Percentiles rank a stretch among this genome's conserved stretches.
Evolutionary conservation across 73 alveolate genomes (phyloP).

Genomic region (Durusdinium trenchii): DNA sequence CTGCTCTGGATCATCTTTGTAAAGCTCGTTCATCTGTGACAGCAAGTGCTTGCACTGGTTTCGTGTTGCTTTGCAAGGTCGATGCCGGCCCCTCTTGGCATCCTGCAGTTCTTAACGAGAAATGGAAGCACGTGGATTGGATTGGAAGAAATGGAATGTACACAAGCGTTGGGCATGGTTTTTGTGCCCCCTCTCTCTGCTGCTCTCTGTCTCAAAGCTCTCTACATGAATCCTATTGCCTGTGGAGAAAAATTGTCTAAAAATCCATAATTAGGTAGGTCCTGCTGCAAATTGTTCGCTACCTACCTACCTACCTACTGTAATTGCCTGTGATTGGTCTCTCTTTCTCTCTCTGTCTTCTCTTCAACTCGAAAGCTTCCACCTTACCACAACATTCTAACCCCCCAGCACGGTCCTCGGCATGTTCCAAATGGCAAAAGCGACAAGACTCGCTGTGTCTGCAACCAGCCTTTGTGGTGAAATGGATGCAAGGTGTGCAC

Average conservation of each 20-base stretch:
- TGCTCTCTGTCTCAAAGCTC: not conserved
- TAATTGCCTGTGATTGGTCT: too few species aligned
- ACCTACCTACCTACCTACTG: too few species aligned
- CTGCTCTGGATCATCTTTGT: slow-evolving; percentile 90
- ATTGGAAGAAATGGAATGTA: too few species aligned
- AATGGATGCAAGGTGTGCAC: slow-evolving; percentile 94
- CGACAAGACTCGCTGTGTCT: slow-evolving; percentile 78
- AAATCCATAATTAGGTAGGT: too few species aligned
- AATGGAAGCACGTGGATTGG: too few species aligned
- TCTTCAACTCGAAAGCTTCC: too few species aligned
- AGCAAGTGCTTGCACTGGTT: slow-evolving; percentile 90
- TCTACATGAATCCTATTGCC: too few species aligned
- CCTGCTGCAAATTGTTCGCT: too few species aligned
- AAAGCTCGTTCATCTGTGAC: slow-evolving; percentile 69
- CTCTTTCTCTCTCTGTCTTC: too few species aligned
- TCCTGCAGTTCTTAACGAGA: too few species aligned
- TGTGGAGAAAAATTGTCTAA: too few species aligned
- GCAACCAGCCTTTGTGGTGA: slow-evolving; percentile 93
- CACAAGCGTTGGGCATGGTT: not conserved
- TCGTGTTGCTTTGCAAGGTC: slow-evolving; percentile 91
- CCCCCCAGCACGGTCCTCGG: slow-evolving; percentile 85
- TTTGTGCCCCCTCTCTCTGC: not conserved
- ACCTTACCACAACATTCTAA: too few species aligned
- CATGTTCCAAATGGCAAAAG: slow-evolving; percentile 79
- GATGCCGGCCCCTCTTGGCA: slow-evolving; percentile 69